Evolutionary conservation across 2,329 filamentous ascomycete species (phyloP).

Genomic region (Aspergillus pseudonomiae): DNA sequence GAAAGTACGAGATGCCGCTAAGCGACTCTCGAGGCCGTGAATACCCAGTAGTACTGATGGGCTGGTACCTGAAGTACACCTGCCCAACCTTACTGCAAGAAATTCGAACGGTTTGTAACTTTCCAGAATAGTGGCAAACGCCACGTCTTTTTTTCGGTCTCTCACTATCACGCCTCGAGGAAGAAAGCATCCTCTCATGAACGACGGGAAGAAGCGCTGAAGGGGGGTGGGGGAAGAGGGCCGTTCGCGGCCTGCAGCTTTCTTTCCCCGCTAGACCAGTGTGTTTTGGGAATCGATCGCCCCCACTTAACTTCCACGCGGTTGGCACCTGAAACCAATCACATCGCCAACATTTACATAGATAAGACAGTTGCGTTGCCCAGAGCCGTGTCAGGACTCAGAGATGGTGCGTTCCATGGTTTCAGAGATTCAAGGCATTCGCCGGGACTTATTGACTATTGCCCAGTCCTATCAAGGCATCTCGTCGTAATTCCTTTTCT

Average conservation of each 20-base stretch:
- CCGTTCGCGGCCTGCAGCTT: conserved; percentile 3
- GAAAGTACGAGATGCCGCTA: background rate
- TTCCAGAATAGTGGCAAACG: conserved; percentile 1
- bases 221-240: background rate
- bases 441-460: background rate
- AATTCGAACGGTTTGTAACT: background rate
- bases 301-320: background rate
- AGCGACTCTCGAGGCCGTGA: background rate
- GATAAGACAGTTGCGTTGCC: conserved; percentile 2
- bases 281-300: background rate
- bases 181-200: background rate
- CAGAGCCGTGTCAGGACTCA: background rate
- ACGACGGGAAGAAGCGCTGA: background rate
- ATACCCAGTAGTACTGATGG: background rate
- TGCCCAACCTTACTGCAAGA: background rate
- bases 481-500: background rate
- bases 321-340: conserved; percentile 1
- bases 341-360: background rate
- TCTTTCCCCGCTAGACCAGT: background rate
- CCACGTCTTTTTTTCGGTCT: background rate
- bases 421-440: background rate
- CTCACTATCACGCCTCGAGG: background rate
- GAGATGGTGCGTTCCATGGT: background rate
- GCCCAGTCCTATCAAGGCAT: background rate
- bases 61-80: background rate